Evolutionary conservation across 768 basidiomycete species (phyloP), one percentile per base, ranked within the genome.

Genomic region (Gautieria morchelliformis): DNA sequence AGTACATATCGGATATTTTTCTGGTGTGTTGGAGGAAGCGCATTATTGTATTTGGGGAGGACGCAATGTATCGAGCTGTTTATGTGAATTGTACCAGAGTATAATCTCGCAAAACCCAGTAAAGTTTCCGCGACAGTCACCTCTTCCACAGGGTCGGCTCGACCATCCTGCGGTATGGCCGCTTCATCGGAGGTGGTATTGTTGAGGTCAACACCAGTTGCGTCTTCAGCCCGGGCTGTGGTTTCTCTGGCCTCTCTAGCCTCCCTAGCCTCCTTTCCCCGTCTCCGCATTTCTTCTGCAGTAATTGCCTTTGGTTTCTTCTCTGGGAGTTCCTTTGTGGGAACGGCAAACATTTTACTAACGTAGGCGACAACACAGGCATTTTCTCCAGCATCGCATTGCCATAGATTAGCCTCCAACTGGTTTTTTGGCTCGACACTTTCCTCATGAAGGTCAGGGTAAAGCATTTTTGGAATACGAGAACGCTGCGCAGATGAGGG

Each of bases 341-440:
- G 72, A 0, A 97, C 86, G 1, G 93, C 93, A 65, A 98, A 97
- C 95, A 98, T 99, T 70, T 98, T 99, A 78, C 91, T 95, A 48
- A 97, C 88, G 69, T 93, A 96, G 6, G 86, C 95, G 15, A 85
- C 81, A 12, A 93, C 75, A 57, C 72, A 81, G 0, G 86, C 84
- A 6, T 76, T 75, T 1, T 78, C 61, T 1, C 65, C 74, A 1
- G 79, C 77, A 53, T 82, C 81, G 44, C 93, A 89, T 0, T 78
- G 68, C 70, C 85, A 97, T 15, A 98, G 73, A 59, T 89, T 88
- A 60, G 75, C 72, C 66, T 99, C 94, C n/a, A 95, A 73, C 63
- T 85, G 85, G 68, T 85, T 88, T 64, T 81, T 83, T 8, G 93
- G 84, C 40, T 75, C 68, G 14, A 83, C 66, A 1, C 74, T 78